A percentile compares a stretch with the other conserved stretches of the same genome.
Conservation (phyloP, 2,329 filamentous ascomycete genomes). For the Diaporthe amygdali region DNA sequence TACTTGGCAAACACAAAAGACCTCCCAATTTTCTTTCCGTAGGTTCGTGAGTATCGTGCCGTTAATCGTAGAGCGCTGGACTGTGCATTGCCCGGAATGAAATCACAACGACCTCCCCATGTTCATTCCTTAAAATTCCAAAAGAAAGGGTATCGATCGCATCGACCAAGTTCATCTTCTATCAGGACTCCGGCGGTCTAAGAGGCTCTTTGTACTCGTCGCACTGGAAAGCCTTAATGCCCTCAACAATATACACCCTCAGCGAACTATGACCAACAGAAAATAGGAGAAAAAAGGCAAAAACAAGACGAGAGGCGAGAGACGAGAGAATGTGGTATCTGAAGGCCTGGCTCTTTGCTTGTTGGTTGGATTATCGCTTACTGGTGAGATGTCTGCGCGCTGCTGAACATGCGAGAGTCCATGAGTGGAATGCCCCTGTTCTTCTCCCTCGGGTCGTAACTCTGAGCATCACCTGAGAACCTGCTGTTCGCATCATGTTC, state of each 20-base stretch:
- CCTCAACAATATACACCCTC: constrained; percentile 14
- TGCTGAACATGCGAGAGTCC: constrained; percentile 46
- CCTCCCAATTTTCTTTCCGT: neutral
- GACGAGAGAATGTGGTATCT: neutral
- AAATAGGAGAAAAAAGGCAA: neutral
- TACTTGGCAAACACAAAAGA: constrained; percentile 1
- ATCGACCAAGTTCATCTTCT: constrained; percentile 4
- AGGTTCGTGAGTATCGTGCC: neutral
- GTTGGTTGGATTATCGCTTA: constrained; percentile 17
- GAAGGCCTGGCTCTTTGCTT: neutral
- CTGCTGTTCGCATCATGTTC: constrained; percentile 25
- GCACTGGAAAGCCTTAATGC: constrained; percentile 7
- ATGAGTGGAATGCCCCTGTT: constrained; percentile 56
- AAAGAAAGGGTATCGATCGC: neutral
- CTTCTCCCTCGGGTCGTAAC: constrained; percentile 43
- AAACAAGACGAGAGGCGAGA: neutral
- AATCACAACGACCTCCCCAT: neutral
- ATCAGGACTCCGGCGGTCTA: constrained; percentile 17
- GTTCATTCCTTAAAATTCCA: neutral
- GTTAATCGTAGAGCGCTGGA: neutral
- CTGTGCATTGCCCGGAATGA: neutral
- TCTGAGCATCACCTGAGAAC: constrained; percentile 35
- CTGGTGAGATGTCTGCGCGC: constrained; percentile 25
- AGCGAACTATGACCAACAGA: constrained; percentile 5
- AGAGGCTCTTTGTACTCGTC: constrained; percentile 17